Base-by-base conservation (phyloP, 2,329 filamentous ascomycete genomes). In the Talaromyces islandicus region DNA sequence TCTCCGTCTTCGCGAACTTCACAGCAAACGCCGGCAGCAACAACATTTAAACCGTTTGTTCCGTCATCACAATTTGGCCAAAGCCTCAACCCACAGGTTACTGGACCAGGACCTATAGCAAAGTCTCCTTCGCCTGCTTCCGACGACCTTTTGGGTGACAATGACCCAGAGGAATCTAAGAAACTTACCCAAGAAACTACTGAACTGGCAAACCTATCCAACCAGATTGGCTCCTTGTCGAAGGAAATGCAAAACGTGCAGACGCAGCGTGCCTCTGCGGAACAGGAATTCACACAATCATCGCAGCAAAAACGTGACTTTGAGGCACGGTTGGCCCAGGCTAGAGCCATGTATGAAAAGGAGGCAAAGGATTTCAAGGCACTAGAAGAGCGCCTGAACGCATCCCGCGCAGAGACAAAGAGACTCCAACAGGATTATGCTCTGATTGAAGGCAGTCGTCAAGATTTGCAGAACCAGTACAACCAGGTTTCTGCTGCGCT, bases 211-310 rank as follows among this genome's bases (percentile, higher is more conserved):
- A 97, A 99, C 71, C 82, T 99, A 67, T 97, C 93, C 0, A 97
- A 96, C 73, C 94, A 97, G 74, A 91, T 99, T 64, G 88, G 91
- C 32, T 93, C 90, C 2, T 78, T 99, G 59, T 89, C 92, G 0
- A 95, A 88, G 70, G 92, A 99, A 77, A 96, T 96, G 86, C 91
- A 96, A 71, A 91, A 93, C 66, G 89, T 96, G 1, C 91, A 96
- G 72, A 85, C 83, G 35, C 93, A 96, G 76, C 88, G 92, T 64
- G 84, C 80, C 5, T 85, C 85, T 2, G 89, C 89, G 0, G 92
- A 97, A 73, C 88, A 88, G 64, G 91, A 96, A 61, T 78, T 97
- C 56, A 89, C 84, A 63, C 90, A 92, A 69, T 88, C 90, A 32
- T 90, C 83, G 56, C 86, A 88, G 12, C 92, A 97, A 73, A 97